These are phyloP conservation scores for Globisporangium cederbergense DNA, from an alignment of 352 stramenopile species.

Conservation along the genomic window DNA sequence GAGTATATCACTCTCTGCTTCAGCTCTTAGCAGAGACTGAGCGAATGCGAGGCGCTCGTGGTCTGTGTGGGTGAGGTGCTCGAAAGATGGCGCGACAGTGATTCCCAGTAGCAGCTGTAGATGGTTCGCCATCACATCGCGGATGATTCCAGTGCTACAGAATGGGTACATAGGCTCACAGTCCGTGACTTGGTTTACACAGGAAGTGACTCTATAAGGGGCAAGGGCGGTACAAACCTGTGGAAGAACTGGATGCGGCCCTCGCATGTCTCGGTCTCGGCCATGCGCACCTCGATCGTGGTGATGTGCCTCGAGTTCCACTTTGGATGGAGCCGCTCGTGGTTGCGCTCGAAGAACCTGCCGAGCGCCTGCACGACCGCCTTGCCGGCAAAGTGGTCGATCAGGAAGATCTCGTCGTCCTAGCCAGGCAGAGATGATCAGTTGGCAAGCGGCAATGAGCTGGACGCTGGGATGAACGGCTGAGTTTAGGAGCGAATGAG, in stretches of 20 bases:
- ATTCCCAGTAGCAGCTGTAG: constrained; percentile 57
- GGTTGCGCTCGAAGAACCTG: constrained; percentile 51
- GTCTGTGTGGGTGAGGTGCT: background rate
- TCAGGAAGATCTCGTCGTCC: constrained; percentile 75
- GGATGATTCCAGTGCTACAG: constrained; percentile 60
- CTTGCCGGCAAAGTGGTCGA: constrained; percentile 87
- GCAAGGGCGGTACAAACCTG: constrained; percentile 21
- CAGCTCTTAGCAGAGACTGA: constrained; percentile 12
- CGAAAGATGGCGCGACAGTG: constrained; percentile 32
- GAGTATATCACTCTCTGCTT: background rate
- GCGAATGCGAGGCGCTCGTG: constrained; percentile 20
- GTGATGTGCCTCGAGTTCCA: constrained; percentile 30
- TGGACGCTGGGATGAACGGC: background rate
- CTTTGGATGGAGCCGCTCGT: constrained; percentile 22
- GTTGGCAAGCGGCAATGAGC: background rate
- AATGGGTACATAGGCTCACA: background rate
- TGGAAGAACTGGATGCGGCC: constrained; percentile 69
- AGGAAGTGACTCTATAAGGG: no score
- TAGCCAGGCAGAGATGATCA: constrained; percentile 9
- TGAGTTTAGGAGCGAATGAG: background rate
- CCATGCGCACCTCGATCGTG: constrained; percentile 52
- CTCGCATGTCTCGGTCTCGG: constrained; percentile 60
- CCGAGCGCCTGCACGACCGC: constrained; percentile 49
- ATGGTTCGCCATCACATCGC: constrained; percentile 83
- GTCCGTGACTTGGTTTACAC: background rate